Conservation (phyloP, 495 filamentous ascomycete genomes). For the Cryomyces antarcticus region DNA sequence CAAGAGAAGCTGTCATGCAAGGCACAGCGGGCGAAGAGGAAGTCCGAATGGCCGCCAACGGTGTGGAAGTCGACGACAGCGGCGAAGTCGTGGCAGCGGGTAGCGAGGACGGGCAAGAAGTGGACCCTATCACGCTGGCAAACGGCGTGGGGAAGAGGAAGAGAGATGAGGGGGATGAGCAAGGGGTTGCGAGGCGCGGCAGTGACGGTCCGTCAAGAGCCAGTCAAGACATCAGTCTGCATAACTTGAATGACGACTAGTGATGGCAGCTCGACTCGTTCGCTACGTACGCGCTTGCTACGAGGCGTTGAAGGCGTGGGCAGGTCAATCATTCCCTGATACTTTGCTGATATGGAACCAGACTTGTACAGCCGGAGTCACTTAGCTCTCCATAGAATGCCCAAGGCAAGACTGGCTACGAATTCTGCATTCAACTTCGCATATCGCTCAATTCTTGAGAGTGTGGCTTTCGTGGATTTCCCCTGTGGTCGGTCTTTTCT, state of each 20-base stretch:
- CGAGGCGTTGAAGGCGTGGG: too few relatives aligned
- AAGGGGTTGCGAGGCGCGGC: slow-evolving; percentile 1
- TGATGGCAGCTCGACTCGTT: too few relatives aligned
- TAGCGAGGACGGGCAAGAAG: slow-evolving; percentile 1
- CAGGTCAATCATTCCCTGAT: too few relatives aligned
- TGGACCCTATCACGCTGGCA: not conserved
- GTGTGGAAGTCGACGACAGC: slow-evolving; percentile 33
- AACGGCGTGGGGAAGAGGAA: not conserved
- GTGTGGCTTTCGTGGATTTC: too few relatives aligned
- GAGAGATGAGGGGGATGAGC: not conserved
- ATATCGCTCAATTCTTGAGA: too few relatives aligned
- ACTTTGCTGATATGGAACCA: too few relatives aligned
- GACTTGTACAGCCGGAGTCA: too few relatives aligned
- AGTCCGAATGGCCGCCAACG: slow-evolving; percentile 40
- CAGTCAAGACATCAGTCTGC: slow-evolving; percentile 19
- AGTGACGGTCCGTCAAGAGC: not conserved
- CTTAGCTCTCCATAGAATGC: too few relatives aligned
- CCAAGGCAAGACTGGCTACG: too few relatives aligned
- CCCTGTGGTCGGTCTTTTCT: too few relatives aligned
- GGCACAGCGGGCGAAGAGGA: slow-evolving; percentile 43
- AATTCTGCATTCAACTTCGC: too few relatives aligned
- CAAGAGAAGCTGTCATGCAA: slow-evolving; percentile 45
- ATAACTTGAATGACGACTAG: slow-evolving; percentile 18
- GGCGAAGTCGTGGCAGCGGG: slow-evolving; percentile 32
- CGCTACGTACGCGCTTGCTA: too few relatives aligned